Percentiles rank a stretch among this genome's conserved stretches.
phyloP scores from a whole-genome alignment of 257 asterid species.

The Salvia hispanica region DNA sequence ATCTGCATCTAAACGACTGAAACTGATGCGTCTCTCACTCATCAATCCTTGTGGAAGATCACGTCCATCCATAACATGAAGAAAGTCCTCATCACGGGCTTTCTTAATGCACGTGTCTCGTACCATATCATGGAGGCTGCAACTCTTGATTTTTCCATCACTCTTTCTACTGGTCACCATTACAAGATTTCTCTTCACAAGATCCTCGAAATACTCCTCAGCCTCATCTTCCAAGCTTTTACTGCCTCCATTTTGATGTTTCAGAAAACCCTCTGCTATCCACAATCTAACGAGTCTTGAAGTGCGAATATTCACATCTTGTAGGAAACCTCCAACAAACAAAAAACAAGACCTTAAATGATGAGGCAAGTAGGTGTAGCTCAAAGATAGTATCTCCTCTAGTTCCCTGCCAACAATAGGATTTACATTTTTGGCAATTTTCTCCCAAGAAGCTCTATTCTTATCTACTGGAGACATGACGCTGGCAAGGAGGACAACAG shows the following conservation, averaged over 20 bases:
- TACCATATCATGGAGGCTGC: neutral
- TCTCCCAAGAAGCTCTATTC: constrained; percentile 11
- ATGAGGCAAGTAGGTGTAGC: constrained; percentile 20
- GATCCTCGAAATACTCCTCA: no score
- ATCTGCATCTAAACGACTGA: neutral
- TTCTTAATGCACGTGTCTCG: constrained; percentile 13
- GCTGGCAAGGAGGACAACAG: neutral
- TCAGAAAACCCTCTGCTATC: no score
- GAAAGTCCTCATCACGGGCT: constrained; percentile 24
- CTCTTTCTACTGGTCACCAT: constrained; percentile 4
- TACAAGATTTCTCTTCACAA: constrained; percentile 21
- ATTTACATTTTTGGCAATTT: neutral
- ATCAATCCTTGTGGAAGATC: neutral
- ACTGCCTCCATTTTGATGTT: no score
- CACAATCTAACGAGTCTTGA: constrained; percentile 17
- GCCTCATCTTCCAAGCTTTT: no score
- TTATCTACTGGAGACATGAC: neutral
- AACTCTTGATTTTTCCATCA: neutral
- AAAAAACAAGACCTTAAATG: constrained; percentile 15
- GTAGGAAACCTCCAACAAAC: neutral
- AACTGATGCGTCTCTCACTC: neutral
- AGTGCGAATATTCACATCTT: neutral
- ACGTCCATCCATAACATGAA: neutral
- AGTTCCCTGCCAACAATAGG: neutral
- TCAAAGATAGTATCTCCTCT: constrained; percentile 13